These are phyloP conservation scores for Aspergillus fumigatiaffinis DNA, from an alignment of 2,329 filamentous ascomycete genomes.

Conservation along the genomic window DNA sequence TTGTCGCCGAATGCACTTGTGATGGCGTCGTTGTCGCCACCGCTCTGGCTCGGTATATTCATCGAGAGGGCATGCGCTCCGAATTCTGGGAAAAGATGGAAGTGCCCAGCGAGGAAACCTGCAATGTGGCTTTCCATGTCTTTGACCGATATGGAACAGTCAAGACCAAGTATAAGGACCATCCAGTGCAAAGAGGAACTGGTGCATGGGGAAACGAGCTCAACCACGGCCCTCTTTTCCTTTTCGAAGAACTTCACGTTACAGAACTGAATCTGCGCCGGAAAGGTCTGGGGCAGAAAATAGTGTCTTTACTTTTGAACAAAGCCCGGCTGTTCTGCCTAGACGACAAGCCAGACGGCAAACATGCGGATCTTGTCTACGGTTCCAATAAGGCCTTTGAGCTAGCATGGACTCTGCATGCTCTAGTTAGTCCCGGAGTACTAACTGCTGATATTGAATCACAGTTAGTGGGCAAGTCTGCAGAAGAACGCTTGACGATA, in stretches of 20 bases:
- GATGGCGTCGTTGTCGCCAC: slow-evolving; percentile 15
- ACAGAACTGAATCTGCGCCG: slow-evolving; percentile 22
- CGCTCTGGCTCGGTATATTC: slow-evolving; percentile 21
- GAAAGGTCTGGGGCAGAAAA: slow-evolving; percentile 28
- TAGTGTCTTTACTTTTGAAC: slow-evolving; percentile 28
- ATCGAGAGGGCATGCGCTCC: slow-evolving; percentile 18
- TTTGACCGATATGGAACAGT: slow-evolving; percentile 39
- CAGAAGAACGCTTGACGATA: slow-evolving; percentile 11
- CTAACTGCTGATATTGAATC: slow-evolving; percentile 12
- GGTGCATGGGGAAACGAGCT: slow-evolving; percentile 27
- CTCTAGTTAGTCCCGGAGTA: slow-evolving; percentile 14
- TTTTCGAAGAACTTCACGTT: slow-evolving; percentile 22
- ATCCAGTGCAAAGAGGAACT: slow-evolving; percentile 25
- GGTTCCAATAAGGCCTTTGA: slow-evolving; percentile 5
- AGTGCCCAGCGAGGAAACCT: slow-evolving; percentile 22
- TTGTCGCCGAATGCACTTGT: slow-evolving; percentile 16
- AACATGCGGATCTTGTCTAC: neutral
- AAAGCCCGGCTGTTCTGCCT: slow-evolving; percentile 13
- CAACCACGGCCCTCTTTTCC: slow-evolving; percentile 26
- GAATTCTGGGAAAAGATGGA: slow-evolving; percentile 36
- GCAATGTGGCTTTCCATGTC: slow-evolving; percentile 30
- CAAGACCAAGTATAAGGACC: slow-evolving; percentile 28
- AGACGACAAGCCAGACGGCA: neutral
- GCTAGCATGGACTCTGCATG: slow-evolving; percentile 15
- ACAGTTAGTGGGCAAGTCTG: slow-evolving; percentile 13